Evolutionary conservation across 345 rosid species (phyloP).

Genomic region (Atalantia buxifolia): DNA sequence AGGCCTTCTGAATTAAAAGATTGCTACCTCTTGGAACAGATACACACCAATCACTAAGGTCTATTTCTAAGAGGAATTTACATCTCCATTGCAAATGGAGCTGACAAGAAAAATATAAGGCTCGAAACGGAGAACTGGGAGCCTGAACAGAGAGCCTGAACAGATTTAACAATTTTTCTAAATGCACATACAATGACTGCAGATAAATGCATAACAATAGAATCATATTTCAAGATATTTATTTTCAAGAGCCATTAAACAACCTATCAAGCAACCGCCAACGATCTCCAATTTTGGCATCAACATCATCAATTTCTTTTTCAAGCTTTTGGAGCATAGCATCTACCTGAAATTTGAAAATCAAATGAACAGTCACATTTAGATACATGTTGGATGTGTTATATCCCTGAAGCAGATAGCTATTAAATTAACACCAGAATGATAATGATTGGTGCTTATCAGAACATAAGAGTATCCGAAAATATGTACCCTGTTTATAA

Average conservation of each 20-base stretch:
- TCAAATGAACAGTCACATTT: not conserved
- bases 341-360: slow-evolving; percentile 59
- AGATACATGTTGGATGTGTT: not conserved
- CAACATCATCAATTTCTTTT: slow-evolving; percentile 97
- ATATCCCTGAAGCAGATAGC: not conserved
- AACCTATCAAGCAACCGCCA: slow-evolving; percentile 94
- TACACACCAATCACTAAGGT: not conserved
- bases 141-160: not conserved
- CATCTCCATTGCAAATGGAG: not conserved
- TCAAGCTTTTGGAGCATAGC: slow-evolving; percentile 95
- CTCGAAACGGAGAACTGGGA: not conserved
- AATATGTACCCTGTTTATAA: slow-evolving; percentile 62
- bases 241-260: slow-evolving; percentile 15
- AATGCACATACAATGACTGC: not conserved
- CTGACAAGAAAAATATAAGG: not conserved
- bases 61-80: not conserved
- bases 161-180: not conserved
- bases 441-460: not conserved
- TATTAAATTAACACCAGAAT: not conserved
- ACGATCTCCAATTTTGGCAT: slow-evolving; percentile 87
- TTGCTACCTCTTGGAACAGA: not conserved
- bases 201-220: not conserved
- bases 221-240: not conserved
- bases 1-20: not conserved
- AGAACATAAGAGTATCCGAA: not conserved